Conservation (phyloP, 805 yeast genomes). For the Ogataea dorogensis region DNA sequence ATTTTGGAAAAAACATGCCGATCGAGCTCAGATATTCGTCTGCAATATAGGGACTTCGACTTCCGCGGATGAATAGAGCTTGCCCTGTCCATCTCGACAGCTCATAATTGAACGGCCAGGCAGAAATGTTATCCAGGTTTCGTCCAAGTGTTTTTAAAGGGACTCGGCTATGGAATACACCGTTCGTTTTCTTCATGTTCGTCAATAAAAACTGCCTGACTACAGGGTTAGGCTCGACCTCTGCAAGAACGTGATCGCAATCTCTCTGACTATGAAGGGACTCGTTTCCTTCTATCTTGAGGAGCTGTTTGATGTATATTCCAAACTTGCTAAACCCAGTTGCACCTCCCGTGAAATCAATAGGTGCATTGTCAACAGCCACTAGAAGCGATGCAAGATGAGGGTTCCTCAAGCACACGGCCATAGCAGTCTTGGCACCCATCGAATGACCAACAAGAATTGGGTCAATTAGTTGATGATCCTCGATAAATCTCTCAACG, state of each 20-base stretch:
- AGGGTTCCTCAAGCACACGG: constrained; percentile 68
- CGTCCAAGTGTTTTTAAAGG: constrained; percentile 72
- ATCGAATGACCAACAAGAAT: constrained; percentile 78
- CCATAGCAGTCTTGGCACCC: constrained; percentile 97
- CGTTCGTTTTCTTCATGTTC: constrained; percentile 53
- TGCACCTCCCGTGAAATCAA: constrained; percentile 50
- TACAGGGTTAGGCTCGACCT: constrained; percentile 57
- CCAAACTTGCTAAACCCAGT: constrained; percentile 51
- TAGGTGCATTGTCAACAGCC: constrained; percentile 89
- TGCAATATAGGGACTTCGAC: constrained; percentile 70
- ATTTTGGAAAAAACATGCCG: constrained; percentile 75
- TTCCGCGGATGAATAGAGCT: constrained; percentile 75
- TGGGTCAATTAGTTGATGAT: constrained; percentile 45
- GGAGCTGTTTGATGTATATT: constrained; percentile 61
- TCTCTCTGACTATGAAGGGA: constrained; percentile 53
- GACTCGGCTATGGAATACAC: constrained; percentile 47
- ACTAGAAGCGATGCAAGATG: constrained; percentile 59
- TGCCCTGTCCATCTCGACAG: constrained; percentile 65
- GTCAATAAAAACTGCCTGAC: constrained; percentile 78
- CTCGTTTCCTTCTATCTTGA: constrained; percentile 50
- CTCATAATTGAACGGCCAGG: constrained; percentile 69
- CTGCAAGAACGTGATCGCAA: constrained; percentile 60
- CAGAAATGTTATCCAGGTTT: constrained; percentile 63
- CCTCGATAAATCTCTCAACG: constrained; percentile 66
- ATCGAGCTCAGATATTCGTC: constrained; percentile 76